phyloP scores from a whole-genome alignment of 2,329 filamentous ascomycete species.

The Pseudogymnoascus sp. region DNA sequence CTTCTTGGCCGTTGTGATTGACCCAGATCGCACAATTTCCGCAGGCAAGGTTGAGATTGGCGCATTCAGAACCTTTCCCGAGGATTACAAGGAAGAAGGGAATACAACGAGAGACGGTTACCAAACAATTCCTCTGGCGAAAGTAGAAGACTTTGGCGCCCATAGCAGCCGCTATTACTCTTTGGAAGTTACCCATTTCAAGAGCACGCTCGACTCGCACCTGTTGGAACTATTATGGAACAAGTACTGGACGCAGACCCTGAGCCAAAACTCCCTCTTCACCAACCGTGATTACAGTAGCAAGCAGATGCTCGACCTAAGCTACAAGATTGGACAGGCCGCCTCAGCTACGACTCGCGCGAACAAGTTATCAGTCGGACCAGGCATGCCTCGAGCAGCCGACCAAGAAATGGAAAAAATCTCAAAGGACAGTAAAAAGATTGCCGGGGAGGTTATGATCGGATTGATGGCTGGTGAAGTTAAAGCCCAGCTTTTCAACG shows the following conservation, averaged over 20 bases:
- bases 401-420: slow-evolving; percentile 46
- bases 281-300: slow-evolving; percentile 89
- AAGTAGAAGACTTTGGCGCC: slow-evolving; percentile 92
- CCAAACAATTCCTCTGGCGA: slow-evolving; percentile 78
- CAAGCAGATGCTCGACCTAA: slow-evolving; percentile 84
- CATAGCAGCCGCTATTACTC: slow-evolving; percentile 87
- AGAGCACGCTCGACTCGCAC: slow-evolving; percentile 80
- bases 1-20: slow-evolving; percentile 91
- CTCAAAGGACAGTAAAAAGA: slow-evolving; percentile 47
- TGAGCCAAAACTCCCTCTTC: slow-evolving; percentile 82
- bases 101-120: slow-evolving; percentile 47
- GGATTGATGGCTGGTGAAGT: slow-evolving; percentile 37
- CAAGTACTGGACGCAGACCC: slow-evolving; percentile 97
- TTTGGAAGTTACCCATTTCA: slow-evolving; percentile 87
- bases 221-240: slow-evolving; percentile 90
- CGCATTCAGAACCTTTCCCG: slow-evolving; percentile 85
- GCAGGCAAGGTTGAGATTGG: slow-evolving; percentile 93
- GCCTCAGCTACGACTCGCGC: slow-evolving; percentile 33
- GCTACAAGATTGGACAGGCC: slow-evolving; percentile 68
- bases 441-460: slow-evolving; percentile 44
- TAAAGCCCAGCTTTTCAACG: slow-evolving; percentile 42
- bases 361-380: slow-evolving; percentile 23
- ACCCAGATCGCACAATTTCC: slow-evolving; percentile 89
- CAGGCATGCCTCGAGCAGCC: slow-evolving; percentile 19
- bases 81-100: slow-evolving; percentile 54